Evolutionary conservation across 2,329 filamentous ascomycete genomes (phyloP), one percentile per base, ranked within the genome.

Genomic region (Byssothecium circinans): DNA sequence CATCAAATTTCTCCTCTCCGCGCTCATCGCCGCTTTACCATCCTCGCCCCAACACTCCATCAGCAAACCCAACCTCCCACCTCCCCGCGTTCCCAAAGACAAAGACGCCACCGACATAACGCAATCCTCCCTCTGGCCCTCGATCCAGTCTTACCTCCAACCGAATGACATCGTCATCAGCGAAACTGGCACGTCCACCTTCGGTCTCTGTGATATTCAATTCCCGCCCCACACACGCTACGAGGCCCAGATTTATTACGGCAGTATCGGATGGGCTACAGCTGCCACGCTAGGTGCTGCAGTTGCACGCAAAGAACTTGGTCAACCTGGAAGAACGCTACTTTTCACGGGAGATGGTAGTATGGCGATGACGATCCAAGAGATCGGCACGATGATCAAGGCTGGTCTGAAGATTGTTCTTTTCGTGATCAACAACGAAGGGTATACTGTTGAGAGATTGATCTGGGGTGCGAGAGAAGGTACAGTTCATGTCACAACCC

Each of bases 281-380:
- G 70, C 73, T 5, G 73, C 74, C 0, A 68, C 74, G 1, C 61
- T 76, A 3, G 74, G 74, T 12, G 63, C 65, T 1, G 74, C 73
- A 19, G 47, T 74, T 0, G 85, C 84, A 0, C 74, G 78, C 3
- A 65, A 68, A 17, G 81, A 84, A 46, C 60, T 77, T 14, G 40
- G 29, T 11, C 7, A 27, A 19, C 36, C 36, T 10, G 62, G 67
- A 4, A 47, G 80, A 44, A 80, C 81, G 0, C 74, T 85, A 8
- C 67, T 85, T 1, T 75, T 83, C 50, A 83, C 83, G 27, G 83
- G 83, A 4, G 83, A 86, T 43, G 84, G 84, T 3, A 84, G 81
- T 52, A 78, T 87, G 49, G 80, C 86, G 53, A 80, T 87, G 70
- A 87, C 84, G 0, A 82, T 78, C 0, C 85, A 88, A 61, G 84